These are phyloP conservation scores for Apiospora aurea DNA, from an alignment of 2,329 filamentous ascomycete genomes.

Conservation along the genomic window DNA sequence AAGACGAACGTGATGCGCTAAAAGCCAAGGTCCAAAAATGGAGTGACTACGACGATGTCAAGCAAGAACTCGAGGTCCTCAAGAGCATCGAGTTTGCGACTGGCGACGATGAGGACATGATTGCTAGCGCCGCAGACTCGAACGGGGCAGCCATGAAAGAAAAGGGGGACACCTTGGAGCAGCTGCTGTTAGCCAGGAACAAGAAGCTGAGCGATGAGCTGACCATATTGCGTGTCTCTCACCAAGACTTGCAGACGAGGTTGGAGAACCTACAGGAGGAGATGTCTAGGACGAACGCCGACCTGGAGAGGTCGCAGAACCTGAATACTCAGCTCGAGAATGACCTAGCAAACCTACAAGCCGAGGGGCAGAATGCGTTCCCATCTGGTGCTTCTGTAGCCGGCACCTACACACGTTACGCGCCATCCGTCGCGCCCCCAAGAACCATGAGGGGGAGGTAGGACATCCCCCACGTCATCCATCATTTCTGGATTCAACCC, in stretches of 20 bases:
- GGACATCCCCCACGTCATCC: slow-evolving; percentile 89
- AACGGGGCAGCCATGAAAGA: slow-evolving; percentile 61
- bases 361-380: slow-evolving; percentile 82
- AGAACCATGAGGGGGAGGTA: slow-evolving; percentile 64
- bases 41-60: slow-evolving; percentile 95
- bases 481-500: slow-evolving; percentile 98
- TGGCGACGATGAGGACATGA: slow-evolving; percentile 78
- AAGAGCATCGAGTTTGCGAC: slow-evolving; percentile 98
- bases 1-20: slow-evolving; percentile 81
- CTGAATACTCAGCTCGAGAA: slow-evolving; percentile 91
- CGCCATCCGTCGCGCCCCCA: slow-evolving; percentile 65
- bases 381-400: slow-evolving; percentile 92
- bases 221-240: slow-evolving; percentile 89
- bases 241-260: slow-evolving; percentile 86
- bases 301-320: slow-evolving; percentile 83
- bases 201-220: slow-evolving; percentile 96
- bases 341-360: slow-evolving; percentile 86
- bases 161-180: slow-evolving; percentile 85
- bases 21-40: slow-evolving; percentile 85
- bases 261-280: slow-evolving; percentile 84
- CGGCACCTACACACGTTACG: slow-evolving; percentile 87
- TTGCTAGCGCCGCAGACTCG: slow-evolving; percentile 48
- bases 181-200: slow-evolving; percentile 89
- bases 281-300: slow-evolving; percentile 80
- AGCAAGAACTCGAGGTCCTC: slow-evolving; percentile 93